A percentile compares a stretch with the other conserved stretches of the same genome.
These are phyloP conservation scores for Boletus reticuloceps DNA, from an alignment of 768 basidiomycete species.

Conservation along the genomic window DNA sequence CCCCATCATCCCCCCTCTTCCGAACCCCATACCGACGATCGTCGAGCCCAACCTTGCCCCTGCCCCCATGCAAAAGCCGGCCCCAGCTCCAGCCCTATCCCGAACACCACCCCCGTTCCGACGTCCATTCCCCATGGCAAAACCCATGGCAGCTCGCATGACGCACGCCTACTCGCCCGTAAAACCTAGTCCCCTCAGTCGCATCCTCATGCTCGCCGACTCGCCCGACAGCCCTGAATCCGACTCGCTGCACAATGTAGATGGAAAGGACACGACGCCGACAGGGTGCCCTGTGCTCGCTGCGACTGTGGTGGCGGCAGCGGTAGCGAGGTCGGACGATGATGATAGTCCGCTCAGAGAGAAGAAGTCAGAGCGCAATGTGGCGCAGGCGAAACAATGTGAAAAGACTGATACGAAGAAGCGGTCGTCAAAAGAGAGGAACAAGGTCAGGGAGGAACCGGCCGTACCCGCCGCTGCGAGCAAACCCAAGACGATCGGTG, in stretches of 20 bases:
- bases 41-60: slow-evolving; percentile 16
- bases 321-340: slow-evolving; percentile 32
- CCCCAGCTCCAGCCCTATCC: not conserved
- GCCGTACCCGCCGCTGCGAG: slow-evolving; percentile 7
- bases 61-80: slow-evolving; percentile 2
- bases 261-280: slow-evolving; percentile 22
- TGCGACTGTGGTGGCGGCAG: not conserved
- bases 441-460: slow-evolving; percentile 34
- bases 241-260: not conserved
- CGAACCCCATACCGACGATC: slow-evolving; percentile 19
- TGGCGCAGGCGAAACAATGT: not conserved
- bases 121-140: slow-evolving; percentile 66
- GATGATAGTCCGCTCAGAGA: slow-evolving; percentile 56
- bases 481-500: slow-evolving; percentile 32
- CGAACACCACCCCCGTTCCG: slow-evolving; percentile 27
- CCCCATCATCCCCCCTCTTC: slow-evolving; percentile 1
- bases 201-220: slow-evolving; percentile 69
- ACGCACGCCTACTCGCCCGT: slow-evolving; percentile 80
- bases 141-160: slow-evolving; percentile 67
- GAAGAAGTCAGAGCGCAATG: slow-evolving; percentile 41
- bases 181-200: slow-evolving; percentile 76
- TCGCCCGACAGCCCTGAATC: slow-evolving; percentile 47
- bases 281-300: slow-evolving; percentile 22
- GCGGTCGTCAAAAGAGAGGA: slow-evolving; percentile 39
- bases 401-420: slow-evolving; percentile 22